Evolutionary conservation across 1,284 basidiomycete species (phyloP), one percentile per base, ranked within the genome.

Genomic region (Cryptococcus wingfieldii): DNA sequence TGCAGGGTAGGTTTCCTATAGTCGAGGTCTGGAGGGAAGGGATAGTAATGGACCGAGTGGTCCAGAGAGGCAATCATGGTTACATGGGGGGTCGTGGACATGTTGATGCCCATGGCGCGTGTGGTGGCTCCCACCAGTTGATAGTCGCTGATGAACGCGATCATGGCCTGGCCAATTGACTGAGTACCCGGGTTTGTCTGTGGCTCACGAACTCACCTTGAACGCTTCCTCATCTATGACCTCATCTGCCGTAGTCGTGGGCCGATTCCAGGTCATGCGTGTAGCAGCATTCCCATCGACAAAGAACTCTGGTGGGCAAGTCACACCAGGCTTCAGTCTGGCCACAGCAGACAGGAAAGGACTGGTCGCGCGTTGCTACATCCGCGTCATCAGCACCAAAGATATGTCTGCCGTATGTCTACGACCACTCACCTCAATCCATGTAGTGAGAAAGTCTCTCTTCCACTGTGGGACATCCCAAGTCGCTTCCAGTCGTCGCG

Each of bases 121-220:
- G 81, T 74, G 2, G 84, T 87, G 0, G 83, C 82, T 8, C 81
- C 78, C 55, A 93, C 85, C 61, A 93, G 88, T 67, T 86, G 81
- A 46, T 89, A 77, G 72, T 95, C 91, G 2, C 89, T 90, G 49
- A 90, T 81, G 66, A 91, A 94, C 4, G 86, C 85, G 51, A 94
- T 79, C 56, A 94, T 89, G 65, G 88, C 89, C 88, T 92, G 65
- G 10, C 25, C 13, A 23, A 31, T 4, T 19, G 23, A 25, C 13
- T 9, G 41, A 38, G 25, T 8, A 41, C 13, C 12, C 23, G 37
- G 9, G 8, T 5, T 5, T 10, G 12, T 39, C 6, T 4, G n/a
- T 38, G 23, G 16, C 27, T 47, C 5, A 18, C 25, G 34, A 8
- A 51, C 80, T 51, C 54, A 87, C 89, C 79, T 92, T 91, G 65